These are phyloP conservation scores for Kazachstania africana DNA, from an alignment of 805 yeast species.

Conservation along the genomic window DNA sequence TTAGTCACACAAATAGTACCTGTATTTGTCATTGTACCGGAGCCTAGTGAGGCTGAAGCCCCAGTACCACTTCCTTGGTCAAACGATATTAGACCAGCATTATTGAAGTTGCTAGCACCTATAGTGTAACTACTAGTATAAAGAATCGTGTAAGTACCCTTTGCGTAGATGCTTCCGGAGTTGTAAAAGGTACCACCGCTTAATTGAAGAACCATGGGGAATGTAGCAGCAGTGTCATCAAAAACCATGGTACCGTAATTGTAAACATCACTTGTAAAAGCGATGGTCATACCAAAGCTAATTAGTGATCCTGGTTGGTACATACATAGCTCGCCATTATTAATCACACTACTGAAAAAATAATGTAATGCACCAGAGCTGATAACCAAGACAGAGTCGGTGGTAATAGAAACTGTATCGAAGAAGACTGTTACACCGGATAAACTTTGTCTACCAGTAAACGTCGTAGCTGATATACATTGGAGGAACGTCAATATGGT, in stretches of 20 bases:
- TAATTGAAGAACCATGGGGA: too few relatives aligned
- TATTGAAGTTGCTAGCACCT: too few relatives aligned
- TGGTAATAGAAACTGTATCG: background rate
- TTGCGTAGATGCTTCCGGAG: background rate
- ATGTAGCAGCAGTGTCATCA: background rate
- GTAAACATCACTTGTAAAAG: background rate
- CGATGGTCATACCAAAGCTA: background rate
- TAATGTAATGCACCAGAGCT: background rate
- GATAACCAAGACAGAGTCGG: background rate
- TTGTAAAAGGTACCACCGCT: background rate
- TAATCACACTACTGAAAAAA: too few relatives aligned
- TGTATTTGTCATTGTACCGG: background rate
- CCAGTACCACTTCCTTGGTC: background rate
- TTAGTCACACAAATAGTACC: background rate
- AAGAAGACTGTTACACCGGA: background rate
- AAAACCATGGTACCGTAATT: background rate
- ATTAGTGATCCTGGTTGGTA: background rate
- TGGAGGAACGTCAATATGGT: background rate
- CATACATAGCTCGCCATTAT: background rate
- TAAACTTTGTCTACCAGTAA: background rate
- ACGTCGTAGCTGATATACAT: background rate
- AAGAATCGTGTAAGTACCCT: background rate
- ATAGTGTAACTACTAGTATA: too few relatives aligned
- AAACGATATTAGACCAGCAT: background rate
- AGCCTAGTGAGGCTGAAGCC: background rate